Evolutionary conservation across 176 grass and related monocot species (phyloP).

Genomic region (Aegilops speltoides): DNA sequence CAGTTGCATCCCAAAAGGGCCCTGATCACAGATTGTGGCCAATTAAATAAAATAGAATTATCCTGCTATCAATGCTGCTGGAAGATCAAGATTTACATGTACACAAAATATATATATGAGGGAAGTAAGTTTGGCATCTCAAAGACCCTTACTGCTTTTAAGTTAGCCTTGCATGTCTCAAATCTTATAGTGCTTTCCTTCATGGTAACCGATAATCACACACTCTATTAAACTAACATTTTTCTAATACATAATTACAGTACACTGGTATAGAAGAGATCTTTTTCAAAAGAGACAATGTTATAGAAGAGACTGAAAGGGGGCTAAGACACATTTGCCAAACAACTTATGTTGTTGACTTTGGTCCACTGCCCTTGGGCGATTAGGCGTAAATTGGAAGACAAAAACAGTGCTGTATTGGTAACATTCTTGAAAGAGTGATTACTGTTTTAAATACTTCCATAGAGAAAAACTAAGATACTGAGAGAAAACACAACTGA

Average conservation of each 20-base stretch:
- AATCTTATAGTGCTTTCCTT: neutral
- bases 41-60: constrained; percentile 2
- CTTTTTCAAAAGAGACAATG: neutral
- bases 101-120: neutral
- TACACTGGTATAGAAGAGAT: neutral
- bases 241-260: constrained; percentile 14
- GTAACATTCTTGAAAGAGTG: constrained; percentile 1
- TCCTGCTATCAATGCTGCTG: neutral
- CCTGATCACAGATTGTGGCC: constrained; percentile 44
- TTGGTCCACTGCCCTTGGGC: constrained; percentile 7
- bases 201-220: neutral
- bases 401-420: neutral
- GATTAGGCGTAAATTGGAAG: neutral
- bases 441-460: neutral
- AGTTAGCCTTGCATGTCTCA: constrained; percentile 13
- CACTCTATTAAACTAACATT: neutral
- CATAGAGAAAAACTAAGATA: constrained; percentile 15
- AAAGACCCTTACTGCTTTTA: neutral
- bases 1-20: constrained; percentile 86
- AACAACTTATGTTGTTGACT: neutral
- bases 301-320: neutral
- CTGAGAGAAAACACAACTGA: neutral
- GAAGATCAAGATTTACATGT: neutral
- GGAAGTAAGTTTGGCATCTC: constrained; percentile 6
- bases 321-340: neutral